Evolutionary conservation across 495 filamentous ascomycete species (phyloP).

Genomic region (Pseudevernia furfuracea): DNA sequence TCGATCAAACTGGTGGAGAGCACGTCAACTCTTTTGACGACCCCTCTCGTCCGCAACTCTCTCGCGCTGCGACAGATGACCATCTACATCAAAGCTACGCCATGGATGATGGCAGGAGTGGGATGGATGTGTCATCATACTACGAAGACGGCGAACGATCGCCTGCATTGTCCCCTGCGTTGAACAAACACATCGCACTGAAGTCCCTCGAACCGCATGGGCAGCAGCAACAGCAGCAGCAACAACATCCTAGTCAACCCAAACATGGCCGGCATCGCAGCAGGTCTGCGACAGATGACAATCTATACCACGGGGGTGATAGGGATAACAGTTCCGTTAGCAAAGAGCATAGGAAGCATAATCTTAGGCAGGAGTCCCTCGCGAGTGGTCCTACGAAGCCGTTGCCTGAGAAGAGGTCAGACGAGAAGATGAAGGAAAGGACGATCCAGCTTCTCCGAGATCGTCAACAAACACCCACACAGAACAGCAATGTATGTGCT

Average conservation of each 20-base stretch:
- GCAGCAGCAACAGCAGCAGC: background rate
- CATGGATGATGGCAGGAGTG: constrained; percentile 7
- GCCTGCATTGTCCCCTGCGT: constrained; percentile 20
- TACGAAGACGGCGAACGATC: constrained; percentile 21
- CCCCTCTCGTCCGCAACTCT: constrained; percentile 15
- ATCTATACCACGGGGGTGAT: constrained; percentile 14
- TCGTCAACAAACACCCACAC: constrained; percentile 19
- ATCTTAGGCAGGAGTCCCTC: constrained; percentile 18
- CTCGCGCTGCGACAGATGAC: constrained; percentile 20
- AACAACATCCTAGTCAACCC: constrained; percentile 6
- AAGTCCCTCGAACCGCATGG: constrained; percentile 17
- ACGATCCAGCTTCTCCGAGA: constrained; percentile 19
- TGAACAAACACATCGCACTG: constrained; percentile 22
- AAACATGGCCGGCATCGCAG: constrained; percentile 19
- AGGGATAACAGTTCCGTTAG: constrained; percentile 15
- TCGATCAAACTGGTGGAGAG: constrained; percentile 8
- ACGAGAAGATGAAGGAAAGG: constrained; percentile 16
- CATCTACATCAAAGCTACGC: constrained; percentile 14
- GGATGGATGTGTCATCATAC: constrained; percentile 19
- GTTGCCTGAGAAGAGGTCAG: constrained; percentile 7
- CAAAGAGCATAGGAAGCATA: constrained; percentile 20
- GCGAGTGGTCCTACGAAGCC: constrained; percentile 16
- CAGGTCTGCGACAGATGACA: constrained; percentile 22
- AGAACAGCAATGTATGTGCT: constrained; percentile 4
- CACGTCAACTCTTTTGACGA: constrained; percentile 20